phyloP scores from a whole-genome alignment of 208 protist species.

The Crithidia thermophila region DNA sequence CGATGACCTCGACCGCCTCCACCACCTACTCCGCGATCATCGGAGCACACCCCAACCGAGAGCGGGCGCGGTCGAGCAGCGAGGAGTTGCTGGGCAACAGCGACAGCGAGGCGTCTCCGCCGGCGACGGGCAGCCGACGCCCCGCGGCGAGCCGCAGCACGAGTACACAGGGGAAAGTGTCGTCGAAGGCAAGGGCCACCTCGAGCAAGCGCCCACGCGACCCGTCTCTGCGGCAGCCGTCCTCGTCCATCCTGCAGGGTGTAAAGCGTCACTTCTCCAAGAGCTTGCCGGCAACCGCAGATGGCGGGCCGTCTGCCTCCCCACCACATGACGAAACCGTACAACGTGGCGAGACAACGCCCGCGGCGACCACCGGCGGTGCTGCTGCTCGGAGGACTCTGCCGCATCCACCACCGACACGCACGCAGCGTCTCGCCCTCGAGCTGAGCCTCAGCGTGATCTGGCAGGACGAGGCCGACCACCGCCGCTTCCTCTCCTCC shows the following conservation, averaged over 20 bases:
- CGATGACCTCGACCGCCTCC: background rate
- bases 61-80: conserved; percentile 5
- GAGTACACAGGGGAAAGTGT: background rate
- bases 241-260: conserved; percentile 32
- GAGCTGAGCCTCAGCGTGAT: conserved; percentile 29
- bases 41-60: background rate
- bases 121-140: background rate
- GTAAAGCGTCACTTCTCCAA: background rate
- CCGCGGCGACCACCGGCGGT: too few species aligned
- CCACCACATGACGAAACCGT: too few species aligned
- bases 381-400: too few species aligned
- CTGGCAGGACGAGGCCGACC: conserved; percentile 41
- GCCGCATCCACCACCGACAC: background rate
- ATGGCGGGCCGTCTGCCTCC: too few species aligned
- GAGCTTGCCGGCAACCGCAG: background rate
- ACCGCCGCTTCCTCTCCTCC: conserved; percentile 31
- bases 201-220: conserved; percentile 19
- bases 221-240: conserved; percentile 32
- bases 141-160: background rate
- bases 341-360: too few species aligned
- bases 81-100: conserved; percentile 14
- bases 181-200: background rate
- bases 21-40: background rate
- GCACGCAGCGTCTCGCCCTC: conserved; percentile 15
- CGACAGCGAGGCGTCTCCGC: background rate